Conservation (phyloP, 352 stramenopile genomes). For the Pythium monospermum region DNA sequence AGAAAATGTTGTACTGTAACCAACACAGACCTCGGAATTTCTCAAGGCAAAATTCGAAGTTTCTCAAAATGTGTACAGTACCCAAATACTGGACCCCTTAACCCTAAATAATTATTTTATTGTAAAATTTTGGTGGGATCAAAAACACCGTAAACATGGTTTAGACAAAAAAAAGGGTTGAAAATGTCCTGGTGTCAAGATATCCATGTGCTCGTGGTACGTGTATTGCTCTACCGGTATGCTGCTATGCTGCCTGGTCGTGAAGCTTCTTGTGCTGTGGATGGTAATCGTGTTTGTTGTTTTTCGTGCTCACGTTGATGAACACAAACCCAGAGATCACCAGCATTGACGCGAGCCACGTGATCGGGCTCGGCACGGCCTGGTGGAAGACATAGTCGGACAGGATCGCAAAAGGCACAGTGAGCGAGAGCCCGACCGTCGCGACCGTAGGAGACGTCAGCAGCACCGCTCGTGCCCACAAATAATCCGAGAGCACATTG, state of each 20-base stretch:
- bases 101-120: no score
- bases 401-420: constrained; percentile 93
- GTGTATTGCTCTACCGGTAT: no score
- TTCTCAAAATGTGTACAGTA: neutral
- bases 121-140: no score
- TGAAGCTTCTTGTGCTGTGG: constrained; percentile 27
- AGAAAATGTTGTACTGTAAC: no score
- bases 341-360: constrained; percentile 51
- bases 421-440: constrained; percentile 94
- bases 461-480: constrained; percentile 93
- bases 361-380: constrained; percentile 44
- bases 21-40: no score
- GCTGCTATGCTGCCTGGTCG: constrained; percentile 1
- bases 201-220: no score
- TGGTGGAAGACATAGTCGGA: constrained; percentile 78
- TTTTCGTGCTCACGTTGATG: constrained; percentile 60
- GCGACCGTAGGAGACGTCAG: constrained; percentile 95
- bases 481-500: constrained; percentile 94
- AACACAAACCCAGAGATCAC: constrained; percentile 74
- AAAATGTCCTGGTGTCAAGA: no score
- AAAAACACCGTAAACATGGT: no score
- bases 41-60: constrained; percentile 2
- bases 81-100: no score
- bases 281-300: constrained; percentile 57
- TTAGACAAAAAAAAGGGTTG: no score